Base-by-base conservation (phyloP, 2,329 filamentous ascomycete genomes). In the Pseudocercospora ulei region DNA sequence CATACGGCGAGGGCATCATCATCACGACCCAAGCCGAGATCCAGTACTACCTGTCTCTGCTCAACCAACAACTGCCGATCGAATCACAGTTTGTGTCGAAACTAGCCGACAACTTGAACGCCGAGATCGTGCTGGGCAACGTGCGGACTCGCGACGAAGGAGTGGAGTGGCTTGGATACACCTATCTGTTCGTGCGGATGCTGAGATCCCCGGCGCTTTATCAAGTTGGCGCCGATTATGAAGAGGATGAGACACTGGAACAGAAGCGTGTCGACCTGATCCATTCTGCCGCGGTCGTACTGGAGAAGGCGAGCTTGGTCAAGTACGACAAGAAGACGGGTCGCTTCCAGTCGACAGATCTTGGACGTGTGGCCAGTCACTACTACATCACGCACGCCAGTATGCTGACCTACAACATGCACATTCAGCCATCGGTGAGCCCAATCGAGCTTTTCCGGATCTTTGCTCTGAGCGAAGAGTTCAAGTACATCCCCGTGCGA, bases 151-250 rank as follows among this genome's bases (percentile, higher is more conserved):
- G 92, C 43, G 88, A 98, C 51, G 90, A 98, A 58, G 90, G 82
- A 52, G 90, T 98, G n/a, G 87, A 98, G 58, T 98, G 90, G 90
- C 75, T 98, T 20, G 88, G 90, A 7, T 98, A 98, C 62, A 95
- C 88, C 0, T 98, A 98, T 61, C 76, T 98, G 11, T 98, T 94
- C 57, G 85, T 98, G 38, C 82, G 90, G 34, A 98, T 98, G 90
- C 73, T 98, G 47, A 80, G 90, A 18, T 95, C 88, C 2, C 90
- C 90, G 22, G 88, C 85, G 0, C 67, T 98, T 7, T 98, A 98
- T 60, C 88, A 90, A 56, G 90, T 98, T 35, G 90, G 90, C 3
- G 78, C 87, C 7, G 92, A 98, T 54, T 98, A 96, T 53, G 86
- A 93, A 54, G 80, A 92, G 39, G 90, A 98, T 50, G 82, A 82